Evolutionary conservation across 371 early-diverging fungal genomes (phyloP).

Genomic region (Apophysomyces sp.): DNA sequence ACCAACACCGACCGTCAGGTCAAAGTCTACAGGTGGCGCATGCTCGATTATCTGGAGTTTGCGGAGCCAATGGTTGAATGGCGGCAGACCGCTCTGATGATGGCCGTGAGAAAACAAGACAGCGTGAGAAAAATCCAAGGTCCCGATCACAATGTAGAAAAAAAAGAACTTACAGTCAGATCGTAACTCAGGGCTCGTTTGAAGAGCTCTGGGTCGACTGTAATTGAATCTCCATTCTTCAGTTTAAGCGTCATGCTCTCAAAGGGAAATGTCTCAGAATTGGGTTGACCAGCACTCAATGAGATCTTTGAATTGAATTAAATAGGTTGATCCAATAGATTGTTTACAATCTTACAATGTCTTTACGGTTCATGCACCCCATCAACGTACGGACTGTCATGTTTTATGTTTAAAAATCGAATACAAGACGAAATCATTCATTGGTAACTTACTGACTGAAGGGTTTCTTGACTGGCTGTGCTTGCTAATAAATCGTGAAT

Average conservation of each 20-base stretch:
- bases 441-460: constrained; percentile 17
- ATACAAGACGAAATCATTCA: too few species aligned
- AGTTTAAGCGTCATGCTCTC: constrained; percentile 60
- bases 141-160: too few species aligned
- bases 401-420: neutral
- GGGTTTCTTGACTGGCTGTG: constrained; percentile 28
- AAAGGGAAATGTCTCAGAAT: constrained; percentile 72
- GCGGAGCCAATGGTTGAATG: constrained; percentile 61
- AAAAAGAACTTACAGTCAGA: constrained; percentile 55
- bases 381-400: constrained; percentile 23
- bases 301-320: constrained; percentile 42
- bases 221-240: constrained; percentile 56
- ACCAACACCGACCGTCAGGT: constrained; percentile 73
- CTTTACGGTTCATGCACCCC: constrained; percentile 22
- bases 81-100: constrained; percentile 63
- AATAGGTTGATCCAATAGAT: neutral
- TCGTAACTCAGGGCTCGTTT: constrained; percentile 54
- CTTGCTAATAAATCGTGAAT: constrained; percentile 20
- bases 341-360: constrained; percentile 12
- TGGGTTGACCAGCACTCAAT: constrained; percentile 76
- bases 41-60: constrained; percentile 65
- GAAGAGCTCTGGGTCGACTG: constrained; percentile 44
- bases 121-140: constrained; percentile 6
- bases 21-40: constrained; percentile 55
- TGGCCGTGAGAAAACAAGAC: neutral